Evolutionary conservation across 768 basidiomycete genomes (phyloP), one percentile per base, ranked within the genome.

Genomic region (Coprinopsis strossmayeri): DNA sequence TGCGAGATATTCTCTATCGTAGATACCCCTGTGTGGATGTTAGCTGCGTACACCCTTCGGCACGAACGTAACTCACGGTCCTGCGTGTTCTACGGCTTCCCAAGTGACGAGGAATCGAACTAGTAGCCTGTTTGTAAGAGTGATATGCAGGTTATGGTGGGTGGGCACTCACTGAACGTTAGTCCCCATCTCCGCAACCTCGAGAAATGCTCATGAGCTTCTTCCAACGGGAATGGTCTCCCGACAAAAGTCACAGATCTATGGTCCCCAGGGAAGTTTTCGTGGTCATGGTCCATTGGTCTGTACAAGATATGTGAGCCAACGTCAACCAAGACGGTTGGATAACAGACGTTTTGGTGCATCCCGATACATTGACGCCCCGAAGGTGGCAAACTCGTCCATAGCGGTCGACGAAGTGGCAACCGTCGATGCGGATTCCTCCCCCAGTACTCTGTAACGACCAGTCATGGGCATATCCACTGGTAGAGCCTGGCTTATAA

Each of bases 21-120:
- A 94, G 17, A 82, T 62, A 0, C 92, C 92, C 5, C 91, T 94
- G 57, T 3, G 10, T 35, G 27, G 15, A 40, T 39, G 30, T 39
- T 21, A 48, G 37, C 9, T 32, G 45, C 50, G 45, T 53, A 45
- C 4, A 39, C 32, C n/a, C 15, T 15, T 7, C 9, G 48, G 2
- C 46, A 9, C 39, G 32, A 17, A 32, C 5, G 25, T 10, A 21
- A 82, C 91, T 55, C 67, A 94, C 93, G 82, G 88, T 56, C 91
- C 95, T 51, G 77, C 81, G 61, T 98, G 96, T 61, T 97, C 95
- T 13, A 98, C 74, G 0, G 95, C 91, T 62, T 99, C 95, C 95
- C 95, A 99, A 1, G 95, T 94, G 3, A 98, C 80, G 23, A 94
- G 80, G 57, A 99, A 91, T 34, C 94, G 78, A 45, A 96, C 91